Conservation (phyloP, 2,329 filamentous ascomycete species). For the Pezicula neosporulosa region DNA sequence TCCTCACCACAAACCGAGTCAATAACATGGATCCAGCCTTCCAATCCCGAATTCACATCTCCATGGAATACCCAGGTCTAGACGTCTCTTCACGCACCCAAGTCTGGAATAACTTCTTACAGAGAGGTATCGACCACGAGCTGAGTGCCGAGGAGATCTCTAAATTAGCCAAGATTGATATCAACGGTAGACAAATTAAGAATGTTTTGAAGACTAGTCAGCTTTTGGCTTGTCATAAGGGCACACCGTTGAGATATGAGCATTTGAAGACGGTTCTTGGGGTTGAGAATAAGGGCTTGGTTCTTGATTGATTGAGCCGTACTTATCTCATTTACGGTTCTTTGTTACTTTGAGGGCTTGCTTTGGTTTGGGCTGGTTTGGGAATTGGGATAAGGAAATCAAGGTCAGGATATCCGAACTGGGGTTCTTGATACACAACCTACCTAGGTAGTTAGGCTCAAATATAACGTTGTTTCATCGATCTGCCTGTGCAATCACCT, state of each 20-base stretch:
- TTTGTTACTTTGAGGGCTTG: too few species aligned
- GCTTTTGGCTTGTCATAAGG: conserved; percentile 22
- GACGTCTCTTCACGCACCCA: conserved; percentile 13
- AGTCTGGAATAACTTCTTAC: conserved; percentile 21
- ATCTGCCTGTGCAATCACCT: too few species aligned
- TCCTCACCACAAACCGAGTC: conserved; percentile 33
- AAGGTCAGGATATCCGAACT: too few species aligned
- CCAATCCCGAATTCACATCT: conserved; percentile 29
- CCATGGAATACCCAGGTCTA: conserved; percentile 22
- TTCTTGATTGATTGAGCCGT: too few species aligned
- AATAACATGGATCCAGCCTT: conserved; percentile 31
- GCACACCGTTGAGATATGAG: conserved; percentile 17
- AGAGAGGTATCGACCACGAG: conserved; percentile 15
- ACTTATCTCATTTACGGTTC: too few species aligned
- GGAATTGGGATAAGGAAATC: too few species aligned
- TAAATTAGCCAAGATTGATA: conserved; percentile 14
- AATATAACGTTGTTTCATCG: too few species aligned
- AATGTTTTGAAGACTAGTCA: conserved; percentile 30
- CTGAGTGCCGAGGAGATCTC: conserved; percentile 13
- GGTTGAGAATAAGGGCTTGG: conserved; percentile 5
- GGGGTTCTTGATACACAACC: too few species aligned
- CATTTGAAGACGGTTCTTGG: conserved; percentile 23
- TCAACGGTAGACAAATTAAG: conserved; percentile 33
- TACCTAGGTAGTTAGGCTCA: too few species aligned
- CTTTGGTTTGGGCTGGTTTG: too few species aligned